Conservation (phyloP, 2,329 filamentous ascomycete genomes). For the Penicillium occitanis region DNA sequence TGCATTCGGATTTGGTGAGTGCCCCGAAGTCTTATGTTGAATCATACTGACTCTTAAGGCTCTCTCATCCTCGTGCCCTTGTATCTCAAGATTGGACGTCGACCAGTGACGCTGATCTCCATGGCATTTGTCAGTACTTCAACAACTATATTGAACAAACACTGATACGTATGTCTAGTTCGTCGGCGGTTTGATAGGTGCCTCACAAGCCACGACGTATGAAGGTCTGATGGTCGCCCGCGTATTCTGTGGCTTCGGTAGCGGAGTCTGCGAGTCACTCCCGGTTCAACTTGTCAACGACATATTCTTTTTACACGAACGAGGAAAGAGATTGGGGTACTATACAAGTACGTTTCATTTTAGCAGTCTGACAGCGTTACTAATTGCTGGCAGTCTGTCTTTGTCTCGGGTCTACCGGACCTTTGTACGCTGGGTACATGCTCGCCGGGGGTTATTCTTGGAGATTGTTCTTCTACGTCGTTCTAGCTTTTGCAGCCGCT, state of each 20-base stretch:
- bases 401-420: conserved; percentile 57
- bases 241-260: conserved; percentile 46
- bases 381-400: conserved; percentile 46
- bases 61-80: conserved; percentile 58
- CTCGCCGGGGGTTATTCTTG: conserved; percentile 59
- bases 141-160: not conserved
- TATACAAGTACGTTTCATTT: conserved; percentile 51
- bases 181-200: conserved; percentile 44
- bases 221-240: conserved; percentile 45
- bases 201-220: conserved; percentile 43
- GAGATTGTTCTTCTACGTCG: conserved; percentile 62
- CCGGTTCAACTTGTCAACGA: conserved; percentile 52
- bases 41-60: conserved; percentile 28
- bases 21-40: not conserved
- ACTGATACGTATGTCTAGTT: conserved; percentile 30
- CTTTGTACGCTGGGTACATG: conserved; percentile 62
- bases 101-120: conserved; percentile 46
- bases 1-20: conserved; percentile 57
- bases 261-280: conserved; percentile 49
- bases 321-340: conserved; percentile 55
- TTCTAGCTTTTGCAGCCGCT: conserved; percentile 54
- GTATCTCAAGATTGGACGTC: conserved; percentile 54
- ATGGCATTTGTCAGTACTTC: conserved; percentile 36
- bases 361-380: not conserved
- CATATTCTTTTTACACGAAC: conserved; percentile 50